Evolutionary conservation across 163 green algal genomes (phyloP), one percentile per base, ranked within the genome.

Genomic region (Scenedesmus sp.): DNA sequence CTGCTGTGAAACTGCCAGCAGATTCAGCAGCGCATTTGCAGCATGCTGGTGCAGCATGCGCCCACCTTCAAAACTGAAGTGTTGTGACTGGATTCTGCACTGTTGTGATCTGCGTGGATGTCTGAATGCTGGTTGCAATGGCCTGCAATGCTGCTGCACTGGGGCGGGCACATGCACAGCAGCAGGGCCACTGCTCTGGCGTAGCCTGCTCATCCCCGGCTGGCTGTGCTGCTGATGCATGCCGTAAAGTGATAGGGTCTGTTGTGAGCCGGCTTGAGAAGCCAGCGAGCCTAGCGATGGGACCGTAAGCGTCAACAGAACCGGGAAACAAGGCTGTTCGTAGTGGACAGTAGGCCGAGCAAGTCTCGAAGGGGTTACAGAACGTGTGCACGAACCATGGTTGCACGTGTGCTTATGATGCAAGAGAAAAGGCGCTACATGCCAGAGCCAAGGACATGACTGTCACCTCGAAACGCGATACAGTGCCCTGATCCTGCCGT

Each of bases 1-100:
- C 6, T 52, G 3, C 20, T 15, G 12, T 46, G 23, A 13, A 5
- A 3, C 5, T 23, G 2, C 4, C 13, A 26, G 66, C 66, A 52
- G 46, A 6, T 6, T 15, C 5, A 18, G 4, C 46, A 52, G 70
- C 23, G 70, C 70, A 79, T 79, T 79, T 46, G 23, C 4, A 46
- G 5, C 70, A 79, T 79, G 70, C 23, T 15, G 70, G 23, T 79
- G 46, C 70, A 79, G 70, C 23, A 79, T 79, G 70, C 3, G 46
- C 70, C 20, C 70, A 79, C 70, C 70, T 79, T 79, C 70, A 79
- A 79, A 79, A 52, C 70, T 79, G 70, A 79, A 79, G 70, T 79
- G 70, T 23, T 79, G 70, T 52, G 70, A 79, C 70, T 52, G 70
- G 46, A 79, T 3, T 79, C 70, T 79, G 70, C 70, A 79, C 20